Percentiles rank a stretch among this genome's conserved stretches.
Conservation (phyloP, 2,329 filamentous ascomycete species). For the Colletotrichum kahawae region DNA sequence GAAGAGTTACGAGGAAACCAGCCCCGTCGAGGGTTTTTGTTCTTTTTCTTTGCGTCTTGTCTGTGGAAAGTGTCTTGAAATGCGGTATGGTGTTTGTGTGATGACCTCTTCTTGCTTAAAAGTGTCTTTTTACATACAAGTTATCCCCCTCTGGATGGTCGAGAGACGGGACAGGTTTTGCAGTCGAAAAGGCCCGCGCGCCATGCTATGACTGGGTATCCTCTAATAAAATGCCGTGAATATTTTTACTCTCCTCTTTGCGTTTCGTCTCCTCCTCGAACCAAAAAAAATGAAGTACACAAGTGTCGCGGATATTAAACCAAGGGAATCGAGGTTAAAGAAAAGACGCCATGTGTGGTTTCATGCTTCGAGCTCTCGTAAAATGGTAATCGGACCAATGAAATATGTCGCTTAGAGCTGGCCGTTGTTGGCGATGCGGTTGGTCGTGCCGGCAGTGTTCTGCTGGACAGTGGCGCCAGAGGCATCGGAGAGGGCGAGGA, state of each 20-base stretch:
- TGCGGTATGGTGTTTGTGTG: not conserved
- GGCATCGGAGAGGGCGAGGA: conserved; percentile 57
- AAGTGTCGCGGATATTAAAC: conserved; percentile 6
- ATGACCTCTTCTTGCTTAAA: not conserved
- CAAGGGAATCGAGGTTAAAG: not conserved
- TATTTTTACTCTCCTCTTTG: not conserved
- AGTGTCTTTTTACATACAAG: conserved; percentile 9
- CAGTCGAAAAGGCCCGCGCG: not conserved
- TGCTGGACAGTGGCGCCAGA: conserved; percentile 48
- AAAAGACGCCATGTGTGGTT: not conserved
- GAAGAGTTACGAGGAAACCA: conserved; percentile 9
- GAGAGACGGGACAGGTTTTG: not conserved
- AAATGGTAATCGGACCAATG: not conserved
- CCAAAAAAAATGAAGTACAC: not conserved
- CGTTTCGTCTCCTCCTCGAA: not conserved
- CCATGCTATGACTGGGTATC: conserved; percentile 21
- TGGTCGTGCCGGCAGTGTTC: conserved; percentile 52
- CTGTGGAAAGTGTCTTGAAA: conserved; percentile 1
- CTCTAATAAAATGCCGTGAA: conserved; percentile 21
- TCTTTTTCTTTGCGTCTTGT: not conserved
- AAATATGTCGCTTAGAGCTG: conserved; percentile 25
- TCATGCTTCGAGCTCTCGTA: not conserved
- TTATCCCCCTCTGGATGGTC: not conserved
- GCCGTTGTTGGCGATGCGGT: conserved; percentile 63
- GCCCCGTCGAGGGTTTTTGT: conserved; percentile 16